Percentiles rank a stretch among this genome's conserved stretches.
Conservation (phyloP, 371 early-diverging fungal species). For the Coemansia sp. region DNA sequence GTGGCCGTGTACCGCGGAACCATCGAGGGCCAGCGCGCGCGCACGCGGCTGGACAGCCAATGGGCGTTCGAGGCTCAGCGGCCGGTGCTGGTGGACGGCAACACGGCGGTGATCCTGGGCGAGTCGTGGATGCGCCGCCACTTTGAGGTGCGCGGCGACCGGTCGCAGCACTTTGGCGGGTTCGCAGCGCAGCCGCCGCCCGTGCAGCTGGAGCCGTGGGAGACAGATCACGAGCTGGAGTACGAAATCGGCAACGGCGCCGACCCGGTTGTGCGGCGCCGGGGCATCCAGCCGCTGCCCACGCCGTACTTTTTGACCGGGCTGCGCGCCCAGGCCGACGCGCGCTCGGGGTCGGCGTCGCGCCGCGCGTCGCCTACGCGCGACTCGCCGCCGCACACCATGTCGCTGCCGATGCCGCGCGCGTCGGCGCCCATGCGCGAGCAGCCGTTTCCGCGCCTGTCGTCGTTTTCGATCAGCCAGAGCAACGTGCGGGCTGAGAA, state of each 20-base stretch:
- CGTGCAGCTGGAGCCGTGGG: constrained; percentile 48
- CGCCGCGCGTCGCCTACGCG: constrained; percentile 23
- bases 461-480: constrained; percentile 48
- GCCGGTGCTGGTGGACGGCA: constrained; percentile 50
- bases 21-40: constrained; percentile 48
- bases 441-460: constrained; percentile 38
- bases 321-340: constrained; percentile 23
- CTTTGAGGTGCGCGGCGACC: constrained; percentile 51
- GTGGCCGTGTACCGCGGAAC: constrained; percentile 53
- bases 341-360: constrained; percentile 15
- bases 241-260: neutral
- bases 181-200: constrained; percentile 26
- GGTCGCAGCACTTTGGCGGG: constrained; percentile 50
- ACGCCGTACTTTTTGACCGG: constrained; percentile 40
- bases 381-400: constrained; percentile 9
- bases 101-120: constrained; percentile 51
- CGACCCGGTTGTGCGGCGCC: constrained; percentile 19
- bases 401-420: neutral
- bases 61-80: constrained; percentile 48
- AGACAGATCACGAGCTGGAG: constrained; percentile 42
- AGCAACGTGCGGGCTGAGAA: constrained; percentile 42
- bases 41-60: constrained; percentile 42
- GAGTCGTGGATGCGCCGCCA: constrained; percentile 52
- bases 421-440: constrained; percentile 8
- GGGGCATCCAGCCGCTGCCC: constrained; percentile 33